Base-by-base conservation (phyloP, 2,329 filamentous ascomycete species). In the Microcyclospora tardicrescens region DNA sequence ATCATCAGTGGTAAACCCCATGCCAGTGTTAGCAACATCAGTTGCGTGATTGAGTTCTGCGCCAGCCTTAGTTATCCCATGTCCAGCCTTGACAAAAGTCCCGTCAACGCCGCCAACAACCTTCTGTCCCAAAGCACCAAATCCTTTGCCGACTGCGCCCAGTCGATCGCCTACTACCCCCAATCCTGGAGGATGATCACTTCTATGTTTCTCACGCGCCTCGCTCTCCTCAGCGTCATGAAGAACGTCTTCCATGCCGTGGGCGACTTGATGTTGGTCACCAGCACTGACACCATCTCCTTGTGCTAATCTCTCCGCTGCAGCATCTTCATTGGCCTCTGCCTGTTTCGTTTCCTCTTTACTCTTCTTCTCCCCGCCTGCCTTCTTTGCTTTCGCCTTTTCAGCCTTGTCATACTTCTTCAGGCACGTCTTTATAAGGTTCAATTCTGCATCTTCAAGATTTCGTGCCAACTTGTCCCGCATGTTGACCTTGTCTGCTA, bases 381-480 rank as follows among this genome's bases (percentile, higher is more conserved):
- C 63, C 37, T 63, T 62, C 39, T 61, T 67, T 46, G 76, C 71
- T 12, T 66, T 54, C 48, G 73, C 77, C 31, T 66, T 69, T 13
- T 69, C 58, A 0, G 64, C 61, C 40, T 69, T 81, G n/a, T 81
- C 63, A 49, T 95, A 78, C 11, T 77, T 78, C 56, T 79, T 84
- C 55, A 86, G 87, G 39, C 84, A 87, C 34, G 70, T 69, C 42
- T 78, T 79, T 49, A 98, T 83, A 31, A 98, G 66, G 27, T 84
- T 77, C 0, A 85, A 95, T 60, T 96, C 81, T 1, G 89, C 89
- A 8, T 63, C 62, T 55, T 98, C 91, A 0, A 98, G 72, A 40
- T 69, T 66, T 32, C 70, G 59, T 34, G 89, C 85, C 11, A 94
- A 65, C 8, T 72, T 64, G 43, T 86, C 76, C 33, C 91, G 75